Evolutionary conservation across 192 early-diverging fungal genomes (phyloP), one percentile per base, ranked within the genome.

Genomic region (Thamnidium elegans): DNA sequence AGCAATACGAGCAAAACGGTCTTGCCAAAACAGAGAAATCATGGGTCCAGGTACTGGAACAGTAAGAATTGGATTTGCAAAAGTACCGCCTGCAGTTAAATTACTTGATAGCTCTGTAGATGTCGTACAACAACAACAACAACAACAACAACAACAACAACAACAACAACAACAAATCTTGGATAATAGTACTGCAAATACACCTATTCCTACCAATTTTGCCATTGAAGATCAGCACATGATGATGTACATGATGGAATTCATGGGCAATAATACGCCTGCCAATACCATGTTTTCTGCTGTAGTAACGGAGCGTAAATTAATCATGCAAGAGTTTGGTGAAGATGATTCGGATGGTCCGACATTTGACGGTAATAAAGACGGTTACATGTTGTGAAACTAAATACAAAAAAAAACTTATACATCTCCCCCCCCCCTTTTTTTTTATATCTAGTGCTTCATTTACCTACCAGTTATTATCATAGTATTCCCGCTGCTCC

Each of bases 11-110:
- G 95, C 95, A 32, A 89, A 91, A 53, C 82, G 89, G 58, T 80
- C 81, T 31, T 89, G 95, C 80, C 93, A 96, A 69, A 93, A 92
- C 44, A 91, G 90, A 66, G 91, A 94, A 50, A 79, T 96, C 43
- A 84, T 89, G 73, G 94, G 92, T 26, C 78, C 79, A 5, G 81
- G 75, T 10, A 75, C 81, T 45, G 79, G 84, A 8, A 81, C 91
- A 6, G 87, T 98, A 23, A 88, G 94, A 55, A 94, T 99, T 48
- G 94, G 94, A n/a, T 99, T 87, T 70, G 95, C 95, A 44, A 99
- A 99, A 67, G 95, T 94, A 32, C 94, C 92, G 3, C 65, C 87
- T 45, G 67, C 77, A 0, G 67, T 59, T 13, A 55, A 63, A 17
- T 31, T 52, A 48, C 46, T 39, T 32, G 62, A 32, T 4, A 48